phyloP scores from a whole-genome alignment of 2,329 filamentous ascomycete species.

The Neonectria magnoliae region DNA sequence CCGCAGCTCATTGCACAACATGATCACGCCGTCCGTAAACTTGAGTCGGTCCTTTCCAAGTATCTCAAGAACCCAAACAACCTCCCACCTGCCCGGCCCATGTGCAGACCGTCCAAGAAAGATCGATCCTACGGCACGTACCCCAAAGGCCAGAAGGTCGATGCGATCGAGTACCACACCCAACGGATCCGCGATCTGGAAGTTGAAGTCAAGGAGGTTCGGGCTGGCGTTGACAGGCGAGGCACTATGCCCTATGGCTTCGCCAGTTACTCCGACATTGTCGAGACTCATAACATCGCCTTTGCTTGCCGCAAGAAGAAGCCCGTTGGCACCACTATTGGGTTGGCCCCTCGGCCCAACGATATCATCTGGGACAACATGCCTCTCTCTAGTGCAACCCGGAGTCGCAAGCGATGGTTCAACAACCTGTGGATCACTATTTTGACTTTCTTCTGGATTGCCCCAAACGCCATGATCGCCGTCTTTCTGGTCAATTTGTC shows the following conservation, averaged over 20 bases:
- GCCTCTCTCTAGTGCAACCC: conserved; percentile 72
- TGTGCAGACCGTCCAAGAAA: conserved; percentile 82
- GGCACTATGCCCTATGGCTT: conserved; percentile 94
- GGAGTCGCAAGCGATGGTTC: conserved; percentile 77
- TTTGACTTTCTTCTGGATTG: conserved; percentile 87
- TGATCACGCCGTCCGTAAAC: conserved; percentile 78
- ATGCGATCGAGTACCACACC: conserved; percentile 94
- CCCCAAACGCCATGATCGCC: conserved; percentile 92
- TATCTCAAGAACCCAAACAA: conserved; percentile 89
- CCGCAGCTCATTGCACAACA: conserved; percentile 88
- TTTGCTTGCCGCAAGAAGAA: conserved; percentile 84
- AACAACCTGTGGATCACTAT: conserved; percentile 87
- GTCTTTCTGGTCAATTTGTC: conserved; percentile 89
- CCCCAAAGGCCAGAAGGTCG: conserved; percentile 78
- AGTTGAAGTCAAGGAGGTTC: conserved; percentile 82
- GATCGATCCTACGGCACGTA: conserved; percentile 74
- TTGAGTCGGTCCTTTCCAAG: conserved; percentile 86
- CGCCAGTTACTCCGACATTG: conserved; percentile 89
- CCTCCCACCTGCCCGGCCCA: conserved; percentile 79
- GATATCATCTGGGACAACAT: conserved; percentile 98
- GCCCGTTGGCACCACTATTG: conserved; percentile 79
- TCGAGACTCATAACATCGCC: conserved; percentile 87
- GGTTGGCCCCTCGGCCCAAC: conserved; percentile 83
- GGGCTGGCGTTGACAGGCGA: conserved; percentile 83
- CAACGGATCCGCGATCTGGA: conserved; percentile 86